A percentile compares a stretch with the other conserved stretches of the same genome.
These are phyloP conservation scores for Tremella fuciformis DNA, from an alignment of 768 basidiomycete genomes.

Conservation along the genomic window DNA sequence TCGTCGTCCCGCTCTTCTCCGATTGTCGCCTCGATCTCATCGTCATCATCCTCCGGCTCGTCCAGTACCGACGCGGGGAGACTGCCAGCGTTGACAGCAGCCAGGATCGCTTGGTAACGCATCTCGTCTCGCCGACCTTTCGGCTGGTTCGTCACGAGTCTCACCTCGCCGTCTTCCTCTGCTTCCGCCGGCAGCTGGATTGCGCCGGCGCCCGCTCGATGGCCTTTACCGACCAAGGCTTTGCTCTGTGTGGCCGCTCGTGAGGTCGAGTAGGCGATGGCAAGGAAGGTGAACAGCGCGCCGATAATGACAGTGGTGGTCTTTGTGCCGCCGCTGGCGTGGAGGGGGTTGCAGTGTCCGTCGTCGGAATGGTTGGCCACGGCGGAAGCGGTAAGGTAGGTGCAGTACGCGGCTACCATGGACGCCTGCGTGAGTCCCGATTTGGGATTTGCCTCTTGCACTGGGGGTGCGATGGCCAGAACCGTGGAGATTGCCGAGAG, in stretches of 20 bases:
- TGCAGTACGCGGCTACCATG: conserved; percentile 97
- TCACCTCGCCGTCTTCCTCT: conserved; percentile 57
- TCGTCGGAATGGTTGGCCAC: conserved; percentile 82
- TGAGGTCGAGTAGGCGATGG: conserved; percentile 95
- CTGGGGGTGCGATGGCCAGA: conserved; percentile 73
- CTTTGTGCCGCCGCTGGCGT: conserved; percentile 63
- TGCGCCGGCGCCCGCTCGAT: conserved; percentile 59
- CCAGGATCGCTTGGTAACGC: conserved; percentile 86
- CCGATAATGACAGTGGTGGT: conserved; percentile 86
- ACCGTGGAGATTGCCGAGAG: conserved; percentile 75
- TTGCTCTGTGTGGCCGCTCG: conserved; percentile 93
- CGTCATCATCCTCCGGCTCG: conserved; percentile 71
- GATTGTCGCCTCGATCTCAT: conserved; percentile 54
- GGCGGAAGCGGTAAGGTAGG: conserved; percentile 90
- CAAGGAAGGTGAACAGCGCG: conserved; percentile 92
- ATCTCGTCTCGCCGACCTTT: conserved; percentile 72
- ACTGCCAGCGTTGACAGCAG: conserved; percentile 93
- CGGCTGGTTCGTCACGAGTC: conserved; percentile 76
- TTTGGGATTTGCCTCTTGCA: conserved; percentile 89
- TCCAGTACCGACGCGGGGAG: conserved; percentile 87
- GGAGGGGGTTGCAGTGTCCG: conserved; percentile 78
- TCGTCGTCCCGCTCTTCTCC: conserved; percentile 87
- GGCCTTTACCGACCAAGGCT: conserved; percentile 71
- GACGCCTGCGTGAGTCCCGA: conserved; percentile 92
- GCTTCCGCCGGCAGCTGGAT: conserved; percentile 65